Base-by-base conservation (phyloP, 768 basidiomycete genomes). In the Amanita brunnescens region DNA sequence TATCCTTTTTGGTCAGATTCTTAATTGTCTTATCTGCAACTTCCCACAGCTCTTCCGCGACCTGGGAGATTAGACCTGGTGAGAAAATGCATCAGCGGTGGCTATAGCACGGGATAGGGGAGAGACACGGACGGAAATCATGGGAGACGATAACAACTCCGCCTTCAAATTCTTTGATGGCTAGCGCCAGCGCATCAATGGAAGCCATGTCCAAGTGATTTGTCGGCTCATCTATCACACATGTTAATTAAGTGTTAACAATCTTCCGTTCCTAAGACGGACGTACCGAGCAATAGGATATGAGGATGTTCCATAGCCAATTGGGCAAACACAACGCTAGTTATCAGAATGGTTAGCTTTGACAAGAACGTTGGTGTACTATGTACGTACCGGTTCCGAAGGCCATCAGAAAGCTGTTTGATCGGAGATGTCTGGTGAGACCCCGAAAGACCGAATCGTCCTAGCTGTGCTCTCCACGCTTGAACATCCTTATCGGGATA, bases 91-190 rank as follows among this genome's bases (percentile, higher is more conserved):
- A 20, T 10, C 39, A 30, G 39, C 5, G 38, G 14, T 10, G 38
- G 8, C 23, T 9, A 24, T 24, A 13, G 47, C 33, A 42, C 4
- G 12, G 5, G 26, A 41, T 16, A 12, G 38, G 12, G 23, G 23
- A 33, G 9, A 29, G 47, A 51, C 21, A 79, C 86, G 58, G 60
- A 90, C 95, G 89, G 87, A 99, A 99, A 70, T 99, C 95, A 74
- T 98, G 96, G 43, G 94, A 97, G 57, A 99, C 96, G 65, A 99
- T 98, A 59, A 98, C 96, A 35, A 99, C 96, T 61, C 96, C 95
- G 54, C 96, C 96, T 62, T 90, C 87, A 66, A 91, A 99, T 63
- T 89, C 90, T 68, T 95, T 96, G 77, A 99, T 98, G 45, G 96
- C 95, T 21, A 69, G 67, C 6, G 96, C 96, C 43, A 99, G 80